Conservation (phyloP, 2,329 filamentous ascomycete species). For the Fusarium keratoplasticum region DNA sequence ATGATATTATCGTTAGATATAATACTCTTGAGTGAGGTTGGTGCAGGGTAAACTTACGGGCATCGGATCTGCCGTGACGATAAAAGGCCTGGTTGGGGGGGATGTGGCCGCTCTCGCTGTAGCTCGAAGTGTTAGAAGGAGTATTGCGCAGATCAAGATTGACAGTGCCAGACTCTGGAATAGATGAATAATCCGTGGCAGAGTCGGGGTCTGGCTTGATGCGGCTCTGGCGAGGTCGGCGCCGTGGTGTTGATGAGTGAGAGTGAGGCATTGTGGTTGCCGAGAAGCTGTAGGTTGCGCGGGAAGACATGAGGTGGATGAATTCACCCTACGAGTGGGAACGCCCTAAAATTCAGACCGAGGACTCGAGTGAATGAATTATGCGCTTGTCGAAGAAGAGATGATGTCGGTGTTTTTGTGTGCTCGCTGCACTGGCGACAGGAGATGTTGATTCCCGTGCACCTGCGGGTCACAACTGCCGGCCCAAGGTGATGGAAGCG, state of each 20-base stretch:
- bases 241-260: conserved; percentile 24
- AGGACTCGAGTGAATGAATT: neutral
- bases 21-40: neutral
- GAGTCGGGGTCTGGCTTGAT: conserved; percentile 46
- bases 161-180: conserved; percentile 25
- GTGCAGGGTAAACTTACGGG: conserved; percentile 48
- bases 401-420: conserved; percentile 7
- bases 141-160: conserved; percentile 14
- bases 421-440: conserved; percentile 1
- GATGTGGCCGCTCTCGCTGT: conserved; percentile 25
- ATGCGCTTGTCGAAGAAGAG: neutral
- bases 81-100: conserved; percentile 40
- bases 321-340: conserved; percentile 7
- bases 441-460: neutral
- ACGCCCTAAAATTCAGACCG: neutral
- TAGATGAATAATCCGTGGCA: conserved; percentile 11
- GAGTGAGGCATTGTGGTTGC: conserved; percentile 33
- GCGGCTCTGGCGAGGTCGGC: conserved; percentile 31
- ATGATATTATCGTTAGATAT: conserved; percentile 1
- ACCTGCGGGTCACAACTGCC: neutral
- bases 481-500: neutral
- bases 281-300: conserved; percentile 15
- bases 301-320: conserved; percentile 20
- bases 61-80: conserved; percentile 51
- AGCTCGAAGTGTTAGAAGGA: conserved; percentile 34